Percentiles rank a stretch among this genome's conserved stretches.
Conservation (phyloP, 2,329 filamentous ascomycete species). For the Neurospora sp. region DNA sequence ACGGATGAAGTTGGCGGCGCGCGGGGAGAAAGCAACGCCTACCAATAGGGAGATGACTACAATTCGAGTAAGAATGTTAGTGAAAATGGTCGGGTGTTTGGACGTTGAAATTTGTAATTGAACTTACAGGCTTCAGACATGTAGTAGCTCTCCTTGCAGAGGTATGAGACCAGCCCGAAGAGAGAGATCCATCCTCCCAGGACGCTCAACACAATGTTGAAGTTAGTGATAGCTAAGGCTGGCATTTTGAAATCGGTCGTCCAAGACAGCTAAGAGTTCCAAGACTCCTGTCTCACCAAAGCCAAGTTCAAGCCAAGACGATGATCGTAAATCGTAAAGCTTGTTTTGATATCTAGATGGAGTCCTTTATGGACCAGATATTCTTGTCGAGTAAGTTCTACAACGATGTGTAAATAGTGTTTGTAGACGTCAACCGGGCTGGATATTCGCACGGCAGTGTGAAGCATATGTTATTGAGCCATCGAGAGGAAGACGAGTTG, state of each 20-base stretch:
- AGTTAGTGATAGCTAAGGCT: conserved; percentile 46
- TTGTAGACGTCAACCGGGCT: conserved; percentile 22
- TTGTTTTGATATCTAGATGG: background rate
- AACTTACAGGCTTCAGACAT: conserved; percentile 77
- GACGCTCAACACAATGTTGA: conserved; percentile 74
- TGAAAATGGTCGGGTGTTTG: background rate
- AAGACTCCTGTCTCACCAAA: background rate
- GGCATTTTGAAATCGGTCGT: conserved; percentile 27
- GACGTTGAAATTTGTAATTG: background rate
- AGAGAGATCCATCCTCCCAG: conserved; percentile 80
- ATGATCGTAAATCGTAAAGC: background rate
- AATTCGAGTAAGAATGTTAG: background rate
- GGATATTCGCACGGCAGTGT: background rate
- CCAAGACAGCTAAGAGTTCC: background rate
- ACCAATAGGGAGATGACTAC: conserved; percentile 74
- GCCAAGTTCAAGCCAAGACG: conserved; percentile 8
- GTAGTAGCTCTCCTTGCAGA: conserved; percentile 84
- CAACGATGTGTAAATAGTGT: background rate
- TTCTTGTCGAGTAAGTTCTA: background rate
- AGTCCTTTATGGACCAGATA: background rate
- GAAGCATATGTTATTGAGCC: conserved; percentile 34
- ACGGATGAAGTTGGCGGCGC: conserved; percentile 64
- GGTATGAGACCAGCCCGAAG: conserved; percentile 84
- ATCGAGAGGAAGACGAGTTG: conserved; percentile 16
- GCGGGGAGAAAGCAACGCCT: conserved; percentile 68